phyloP scores from a whole-genome alignment of 2,329 filamentous ascomycete genomes.

The Epichloe gansuensis region DNA sequence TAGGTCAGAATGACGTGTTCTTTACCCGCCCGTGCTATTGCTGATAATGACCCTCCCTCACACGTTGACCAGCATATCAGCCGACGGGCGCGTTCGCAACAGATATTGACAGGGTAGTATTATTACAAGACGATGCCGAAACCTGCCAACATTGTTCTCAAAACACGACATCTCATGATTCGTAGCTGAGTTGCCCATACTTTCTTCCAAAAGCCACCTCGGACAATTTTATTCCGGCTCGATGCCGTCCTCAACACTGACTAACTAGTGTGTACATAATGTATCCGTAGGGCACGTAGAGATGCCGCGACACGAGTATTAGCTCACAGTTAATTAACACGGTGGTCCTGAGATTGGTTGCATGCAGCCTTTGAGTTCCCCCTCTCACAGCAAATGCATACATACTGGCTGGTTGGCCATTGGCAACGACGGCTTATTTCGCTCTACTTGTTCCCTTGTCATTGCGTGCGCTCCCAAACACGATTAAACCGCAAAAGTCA shows the following conservation, averaged over 20 bases:
- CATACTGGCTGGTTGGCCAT: too few species aligned
- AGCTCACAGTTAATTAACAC: neutral
- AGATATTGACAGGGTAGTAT: neutral
- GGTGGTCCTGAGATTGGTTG: neutral
- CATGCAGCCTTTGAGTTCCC: neutral
- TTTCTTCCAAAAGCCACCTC: neutral
- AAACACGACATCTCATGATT: too few species aligned
- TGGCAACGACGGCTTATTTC: too few species aligned
- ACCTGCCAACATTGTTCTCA: too few species aligned
- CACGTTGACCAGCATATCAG: neutral
- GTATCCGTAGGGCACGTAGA: too few species aligned
- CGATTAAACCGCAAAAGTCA: too few species aligned
- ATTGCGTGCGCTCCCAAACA: too few species aligned
- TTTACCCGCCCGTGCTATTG: neutral
- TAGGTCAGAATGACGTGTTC: conserved; percentile 1
- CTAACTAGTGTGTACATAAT: too few species aligned
- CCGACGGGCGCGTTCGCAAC: neutral
- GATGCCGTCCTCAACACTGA: neutral
- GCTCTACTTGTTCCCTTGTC: too few species aligned
- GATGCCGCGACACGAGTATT: too few species aligned
- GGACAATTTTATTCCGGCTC: neutral
- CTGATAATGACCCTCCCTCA: neutral
- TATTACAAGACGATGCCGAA: neutral
- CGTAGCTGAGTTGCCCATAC: too few species aligned
- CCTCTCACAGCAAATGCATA: too few species aligned